Conservation (phyloP, 1,139 yeast species). For the Pneumocystis jirovecii region DNA sequence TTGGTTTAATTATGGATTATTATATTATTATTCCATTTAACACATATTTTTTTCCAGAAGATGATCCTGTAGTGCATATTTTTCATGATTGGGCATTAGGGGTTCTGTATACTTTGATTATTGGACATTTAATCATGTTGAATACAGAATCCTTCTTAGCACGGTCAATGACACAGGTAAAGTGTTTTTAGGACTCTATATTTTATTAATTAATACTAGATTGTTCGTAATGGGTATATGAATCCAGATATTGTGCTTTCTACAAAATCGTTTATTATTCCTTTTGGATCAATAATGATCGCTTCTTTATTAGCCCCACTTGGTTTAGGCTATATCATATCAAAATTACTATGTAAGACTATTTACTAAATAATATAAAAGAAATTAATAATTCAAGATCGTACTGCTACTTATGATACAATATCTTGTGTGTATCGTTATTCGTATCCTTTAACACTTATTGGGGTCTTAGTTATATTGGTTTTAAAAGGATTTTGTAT, state of each 20-base stretch:
- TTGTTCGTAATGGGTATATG: slow-evolving; percentile 6
- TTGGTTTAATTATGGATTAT: slow-evolving; percentile 10
- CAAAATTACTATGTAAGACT: slow-evolving; percentile 4
- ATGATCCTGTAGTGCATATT: slow-evolving; percentile 5
- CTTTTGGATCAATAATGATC: slow-evolving; percentile 1
- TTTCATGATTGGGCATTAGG: slow-evolving; percentile 10
- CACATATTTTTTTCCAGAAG: slow-evolving; percentile 3
- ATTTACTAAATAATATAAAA: slow-evolving; percentile 7
- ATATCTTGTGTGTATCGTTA: slow-evolving; percentile 9
- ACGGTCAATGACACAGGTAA: neutral
- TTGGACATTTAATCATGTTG: slow-evolving; percentile 4
- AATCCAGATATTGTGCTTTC: slow-evolving; percentile 7
- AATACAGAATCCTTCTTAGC: slow-evolving; percentile 3
- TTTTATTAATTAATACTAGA: neutral
- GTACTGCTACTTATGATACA: slow-evolving; percentile 9
- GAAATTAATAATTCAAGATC: slow-evolving; percentile 12
- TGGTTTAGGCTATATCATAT: slow-evolving; percentile 6
- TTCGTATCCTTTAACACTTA: slow-evolving; percentile 11
- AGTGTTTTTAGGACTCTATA: neutral
- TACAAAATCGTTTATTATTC: slow-evolving; percentile 4
- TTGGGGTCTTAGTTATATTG: slow-evolving; percentile 2
- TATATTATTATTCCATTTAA: slow-evolving; percentile 9
- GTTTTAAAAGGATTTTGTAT: slow-evolving; percentile 5
- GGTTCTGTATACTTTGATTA: slow-evolving; percentile 4
- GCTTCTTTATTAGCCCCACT: slow-evolving; percentile 6